phyloP scores from a whole-genome alignment of 768 basidiomycete genomes.

The Melanogaster broomeanus region DNA sequence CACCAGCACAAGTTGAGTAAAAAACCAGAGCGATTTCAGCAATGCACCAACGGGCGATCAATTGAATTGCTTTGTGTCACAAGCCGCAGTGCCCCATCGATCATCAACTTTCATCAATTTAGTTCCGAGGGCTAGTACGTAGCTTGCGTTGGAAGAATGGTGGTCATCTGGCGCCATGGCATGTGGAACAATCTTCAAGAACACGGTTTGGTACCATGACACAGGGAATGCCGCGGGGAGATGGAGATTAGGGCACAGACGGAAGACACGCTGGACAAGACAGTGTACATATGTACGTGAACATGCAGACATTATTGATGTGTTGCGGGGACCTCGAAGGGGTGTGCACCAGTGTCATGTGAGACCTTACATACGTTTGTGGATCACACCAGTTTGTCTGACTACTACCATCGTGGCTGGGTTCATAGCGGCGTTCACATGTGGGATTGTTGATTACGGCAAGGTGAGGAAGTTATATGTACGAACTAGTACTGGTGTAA shows the following conservation, averaged over 20 bases:
- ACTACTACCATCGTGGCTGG: conserved; percentile 17
- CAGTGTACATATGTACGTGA: conserved; percentile 37
- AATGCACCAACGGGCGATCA: conserved; percentile 12
- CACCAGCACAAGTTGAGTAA: not conserved
- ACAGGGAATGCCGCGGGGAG: conserved; percentile 32
- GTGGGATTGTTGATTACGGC: conserved; percentile 36
- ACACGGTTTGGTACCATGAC: conserved; percentile 13
- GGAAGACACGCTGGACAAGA: conserved; percentile 31
- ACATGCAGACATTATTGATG: conserved; percentile 31
- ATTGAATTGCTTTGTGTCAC: conserved; percentile 29
- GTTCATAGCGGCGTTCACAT: conserved; percentile 36
- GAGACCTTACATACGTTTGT: conserved; percentile 32
- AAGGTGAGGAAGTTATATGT: conserved; percentile 30
- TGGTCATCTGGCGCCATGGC: conserved; percentile 12
- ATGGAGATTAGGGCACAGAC: conserved; percentile 34
- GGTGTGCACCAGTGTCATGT: conserved; percentile 31
- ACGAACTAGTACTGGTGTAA: not conserved
- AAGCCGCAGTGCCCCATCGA: conserved; percentile 19
- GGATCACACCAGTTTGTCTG: conserved; percentile 29
- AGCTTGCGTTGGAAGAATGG: not conserved
- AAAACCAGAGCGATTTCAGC: not conserved
- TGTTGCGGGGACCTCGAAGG: conserved; percentile 35
- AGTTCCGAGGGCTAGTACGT: conserved; percentile 1
- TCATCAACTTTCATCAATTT: no score
- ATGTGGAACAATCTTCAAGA: conserved; percentile 11